A percentile compares a stretch with the other conserved stretches of the same genome.
Conservation (phyloP, 2,329 filamentous ascomycete species). For the Byssoonygena ceratinophila region DNA sequence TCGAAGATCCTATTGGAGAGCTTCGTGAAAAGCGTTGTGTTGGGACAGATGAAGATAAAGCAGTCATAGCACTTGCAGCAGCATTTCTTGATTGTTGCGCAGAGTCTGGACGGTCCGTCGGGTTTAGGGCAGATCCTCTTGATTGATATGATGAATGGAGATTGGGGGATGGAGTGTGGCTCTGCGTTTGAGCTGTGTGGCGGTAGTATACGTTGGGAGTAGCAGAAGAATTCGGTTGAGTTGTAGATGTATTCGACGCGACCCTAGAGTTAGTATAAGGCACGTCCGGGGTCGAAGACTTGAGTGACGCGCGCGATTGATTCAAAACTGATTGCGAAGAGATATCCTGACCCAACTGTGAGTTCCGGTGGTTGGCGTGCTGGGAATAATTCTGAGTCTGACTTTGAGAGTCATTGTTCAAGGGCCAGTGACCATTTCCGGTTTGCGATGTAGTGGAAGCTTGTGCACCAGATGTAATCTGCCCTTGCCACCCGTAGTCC, state of each 20-base stretch:
- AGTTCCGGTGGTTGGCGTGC: constrained; percentile 8
- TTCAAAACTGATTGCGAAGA: neutral
- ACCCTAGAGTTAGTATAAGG: neutral
- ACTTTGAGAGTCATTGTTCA: constrained; percentile 3
- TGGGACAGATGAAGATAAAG: constrained; percentile 13
- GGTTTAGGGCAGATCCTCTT: neutral
- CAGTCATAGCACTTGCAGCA: constrained; percentile 16
- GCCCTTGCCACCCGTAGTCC: constrained; percentile 13
- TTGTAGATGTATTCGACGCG: neutral
- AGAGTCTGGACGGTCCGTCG: constrained; percentile 11
- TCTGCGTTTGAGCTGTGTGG: neutral
- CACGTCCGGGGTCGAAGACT: neutral
- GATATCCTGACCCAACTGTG: constrained; percentile 7
- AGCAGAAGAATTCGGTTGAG: neutral
- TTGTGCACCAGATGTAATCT: constrained; percentile 5
- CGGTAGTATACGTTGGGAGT: constrained; percentile 2
- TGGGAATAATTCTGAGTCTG: constrained; percentile 11
- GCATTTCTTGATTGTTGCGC: constrained; percentile 14
- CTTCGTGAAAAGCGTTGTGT: constrained; percentile 1
- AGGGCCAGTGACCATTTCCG: constrained; percentile 10
- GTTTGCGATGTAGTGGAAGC: constrained; percentile 1
- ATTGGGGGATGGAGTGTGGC: neutral
- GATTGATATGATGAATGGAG: neutral
- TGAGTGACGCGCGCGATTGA: neutral
- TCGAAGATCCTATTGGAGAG: neutral